Base-by-base conservation (phyloP, 768 basidiomycete genomes). In the Lentinus brumalis region DNA sequence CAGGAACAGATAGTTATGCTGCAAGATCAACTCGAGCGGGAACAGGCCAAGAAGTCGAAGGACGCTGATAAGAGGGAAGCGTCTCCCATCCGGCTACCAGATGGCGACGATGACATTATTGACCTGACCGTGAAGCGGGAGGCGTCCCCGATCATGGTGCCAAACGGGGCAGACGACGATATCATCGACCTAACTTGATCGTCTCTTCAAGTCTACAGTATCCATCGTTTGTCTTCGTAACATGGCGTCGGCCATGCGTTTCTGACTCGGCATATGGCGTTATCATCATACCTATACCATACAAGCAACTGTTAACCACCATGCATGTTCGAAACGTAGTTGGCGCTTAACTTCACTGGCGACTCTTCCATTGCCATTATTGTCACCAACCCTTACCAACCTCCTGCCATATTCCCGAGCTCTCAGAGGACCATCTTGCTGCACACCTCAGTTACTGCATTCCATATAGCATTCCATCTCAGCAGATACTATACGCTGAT, bases 401-500 rank as follows among this genome's bases (percentile, higher is more conserved):
- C 21, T 26, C 21, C 21, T 26, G 21, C 21, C 21, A 26, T 26
- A 26, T 26, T 26, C 21, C 21, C 21, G 21, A 26, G 21, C 21
- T 26, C 21, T 26, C 21, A 26, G 21, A 26, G 21, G 21, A 1
- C 21, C 21, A 26, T 26, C 21, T 2, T 26, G 21, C 21, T 26
- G 21, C 21, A 26, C 21, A 26, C 21, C 21, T 26, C 21, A 1
- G n/a, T 42, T 14, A 5, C 14, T 14, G 6, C 11, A n/a, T 42
- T 14, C 41, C 11, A 42, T 42, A 7, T 4, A 42, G 41, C 41
- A 42, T 12, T 42, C 41, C 14, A 12, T 5, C n/a, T 7, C 14
- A 42, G 41, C 21, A 26, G 21, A 2, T 26, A 26, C 21, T 26
- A 26, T 26, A 26, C 21, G 2, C 21, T 26, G 38, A 76, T 81